phyloP scores from a whole-genome alignment of 306 rosid genomes.

The Biancaea sappan region DNA sequence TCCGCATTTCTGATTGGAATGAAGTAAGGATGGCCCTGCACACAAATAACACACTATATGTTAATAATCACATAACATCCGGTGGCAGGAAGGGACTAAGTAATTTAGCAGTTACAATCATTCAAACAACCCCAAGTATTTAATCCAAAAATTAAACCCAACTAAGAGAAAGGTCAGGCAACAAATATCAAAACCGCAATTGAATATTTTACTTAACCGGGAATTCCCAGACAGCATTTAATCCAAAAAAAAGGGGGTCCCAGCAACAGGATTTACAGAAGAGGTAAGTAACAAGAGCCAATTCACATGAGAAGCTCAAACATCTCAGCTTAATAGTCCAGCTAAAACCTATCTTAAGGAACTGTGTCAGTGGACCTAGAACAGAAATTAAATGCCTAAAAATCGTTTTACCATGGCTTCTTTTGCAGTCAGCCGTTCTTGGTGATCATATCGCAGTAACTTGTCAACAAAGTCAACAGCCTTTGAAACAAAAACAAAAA shows the following conservation, averaged over 20 bases:
- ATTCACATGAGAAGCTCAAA: neutral
- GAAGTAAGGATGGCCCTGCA: conserved; percentile 92
- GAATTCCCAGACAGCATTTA: neutral
- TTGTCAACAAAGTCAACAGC: conserved; percentile 89
- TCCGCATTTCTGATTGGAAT: conserved; percentile 78
- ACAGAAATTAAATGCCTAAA: neutral
- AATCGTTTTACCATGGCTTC: conserved; percentile 83
- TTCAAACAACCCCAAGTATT: neutral
- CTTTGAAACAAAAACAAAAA: conserved; percentile 39
- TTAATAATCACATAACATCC: neutral
- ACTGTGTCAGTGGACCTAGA: neutral
- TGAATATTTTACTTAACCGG: neutral
- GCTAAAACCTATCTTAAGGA: neutral
- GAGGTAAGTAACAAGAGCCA: conserved; percentile 6
- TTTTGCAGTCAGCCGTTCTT: conserved; percentile 91
- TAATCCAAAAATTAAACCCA: too few relatives aligned
- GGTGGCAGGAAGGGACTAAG: neutral
- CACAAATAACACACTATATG: conserved; percentile 22
- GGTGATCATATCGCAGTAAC: conserved; percentile 85
- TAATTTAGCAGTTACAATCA: neutral
- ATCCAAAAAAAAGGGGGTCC: neutral
- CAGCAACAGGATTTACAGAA: neutral
- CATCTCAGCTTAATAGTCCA: neutral
- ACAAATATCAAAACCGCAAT: conserved; percentile 4
- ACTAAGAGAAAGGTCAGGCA: neutral